A percentile compares a stretch with the other conserved stretches of the same genome.
These are phyloP conservation scores for Hypoxylon sp. DNA, from an alignment of 2,329 filamentous ascomycete genomes.

Conservation along the genomic window DNA sequence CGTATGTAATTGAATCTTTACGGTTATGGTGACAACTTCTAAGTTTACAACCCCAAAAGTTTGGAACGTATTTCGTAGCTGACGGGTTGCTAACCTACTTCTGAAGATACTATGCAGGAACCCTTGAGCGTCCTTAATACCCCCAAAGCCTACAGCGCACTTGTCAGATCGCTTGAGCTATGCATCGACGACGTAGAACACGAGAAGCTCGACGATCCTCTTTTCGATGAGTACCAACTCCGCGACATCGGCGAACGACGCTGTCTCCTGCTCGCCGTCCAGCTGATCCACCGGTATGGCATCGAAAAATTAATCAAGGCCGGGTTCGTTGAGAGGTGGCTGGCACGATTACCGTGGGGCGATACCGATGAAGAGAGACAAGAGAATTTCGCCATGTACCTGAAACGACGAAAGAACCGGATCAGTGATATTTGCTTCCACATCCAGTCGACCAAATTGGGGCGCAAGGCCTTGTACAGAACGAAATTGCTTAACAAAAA, in stretches of 20 bases:
- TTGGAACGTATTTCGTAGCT: too few species aligned
- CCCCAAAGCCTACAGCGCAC: conserved; percentile 60
- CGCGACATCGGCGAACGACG: conserved; percentile 69
- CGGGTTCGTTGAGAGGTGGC: conserved; percentile 75
- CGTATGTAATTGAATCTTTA: conserved; percentile 51
- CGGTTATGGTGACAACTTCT: too few species aligned
- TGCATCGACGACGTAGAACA: conserved; percentile 60
- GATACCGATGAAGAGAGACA: conserved; percentile 58
- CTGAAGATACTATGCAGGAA: conserved; percentile 44
- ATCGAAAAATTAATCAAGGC: conserved; percentile 67
- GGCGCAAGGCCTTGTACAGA: conserved; percentile 60
- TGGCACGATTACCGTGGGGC: conserved; percentile 77
- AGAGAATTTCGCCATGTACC: conserved; percentile 62
- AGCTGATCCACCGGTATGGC: conserved; percentile 68
- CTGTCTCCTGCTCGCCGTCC: conserved; percentile 64
- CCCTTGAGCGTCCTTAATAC: conserved; percentile 60
- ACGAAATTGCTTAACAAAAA: conserved; percentile 56
- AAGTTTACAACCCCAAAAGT: too few species aligned
- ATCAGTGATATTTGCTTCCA: conserved; percentile 62
- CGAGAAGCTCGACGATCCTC: conserved; percentile 61
- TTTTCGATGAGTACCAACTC: conserved; percentile 70
- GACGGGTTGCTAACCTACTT: background rate
- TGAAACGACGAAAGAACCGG: conserved; percentile 59
- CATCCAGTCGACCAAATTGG: conserved; percentile 59
- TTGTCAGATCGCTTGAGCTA: conserved; percentile 68